Base-by-base conservation (phyloP, 1,284 basidiomycete genomes). In the Volvariella surrecta region DNA sequence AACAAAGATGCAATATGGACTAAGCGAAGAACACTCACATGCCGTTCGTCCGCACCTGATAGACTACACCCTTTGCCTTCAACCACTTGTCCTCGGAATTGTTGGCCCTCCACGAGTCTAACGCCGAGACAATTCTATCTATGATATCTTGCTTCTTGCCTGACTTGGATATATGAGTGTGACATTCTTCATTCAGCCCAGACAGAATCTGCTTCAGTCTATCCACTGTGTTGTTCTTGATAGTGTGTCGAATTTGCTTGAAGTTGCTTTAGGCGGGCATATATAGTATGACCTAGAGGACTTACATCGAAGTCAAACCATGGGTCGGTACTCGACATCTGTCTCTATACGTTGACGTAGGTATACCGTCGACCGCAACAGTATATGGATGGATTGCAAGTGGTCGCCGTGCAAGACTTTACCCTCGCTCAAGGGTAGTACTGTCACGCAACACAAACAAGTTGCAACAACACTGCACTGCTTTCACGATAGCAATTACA, bases 121-220 rank as follows among this genome's bases (percentile, higher is more conserved):
- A 61, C 48, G 70, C 64, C 9, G 52, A 52, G 34, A 69, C 61
- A 48, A 87, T 79, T 47, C 80, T 73, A 56, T 88, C 79, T 55
- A 90, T 88, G 38, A 90, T 73, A 20, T 89, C 86, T 51, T 84
- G 79, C 58, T 91, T 91, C 65, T 83, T 87, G 28, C 88, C 88
- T n/a, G 81, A 72, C 60, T 85, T 84, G 42, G 74, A 70, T 19
- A 89, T 66, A 51, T 74, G 72, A 3, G 76, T 75, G 41, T 67
- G 63, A 55, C 85, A 85, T 56, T 85, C 76, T 34, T 86, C 80
- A 65, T 88, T 88, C 53, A 89, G 67, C 20, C 76, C 76, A 24
- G 66, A 62, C 44, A 90, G 68, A 51, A 89, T 82, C 54, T 77
- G 74, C 61, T 90, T 90, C 51, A 89, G 75, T 58, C 70, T 76